Percentiles rank a stretch among this genome's conserved stretches.
Evolutionary conservation across 352 stramenopile genomes (phyloP).

Genomic region (Phytopythium delawarense): DNA sequence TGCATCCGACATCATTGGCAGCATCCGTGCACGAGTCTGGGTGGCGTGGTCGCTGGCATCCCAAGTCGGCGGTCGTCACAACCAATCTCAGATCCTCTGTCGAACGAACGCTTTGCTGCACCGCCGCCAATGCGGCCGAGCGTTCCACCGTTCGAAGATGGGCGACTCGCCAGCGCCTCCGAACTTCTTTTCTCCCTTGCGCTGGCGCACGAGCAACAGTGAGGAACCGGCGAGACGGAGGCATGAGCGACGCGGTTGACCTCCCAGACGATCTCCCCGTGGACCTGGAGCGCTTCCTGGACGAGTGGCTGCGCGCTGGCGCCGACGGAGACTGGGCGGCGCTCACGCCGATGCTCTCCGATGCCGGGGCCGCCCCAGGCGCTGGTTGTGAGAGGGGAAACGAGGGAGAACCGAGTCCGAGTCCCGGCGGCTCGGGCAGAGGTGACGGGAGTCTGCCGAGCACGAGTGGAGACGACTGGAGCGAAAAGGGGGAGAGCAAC

Average conservation of each 20-base stretch:
- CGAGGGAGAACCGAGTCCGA: too few relatives aligned
- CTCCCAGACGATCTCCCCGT: not conserved
- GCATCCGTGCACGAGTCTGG: too few relatives aligned
- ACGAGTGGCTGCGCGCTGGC: not conserved
- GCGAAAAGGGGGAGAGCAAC: not conserved
- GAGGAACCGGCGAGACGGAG: not conserved
- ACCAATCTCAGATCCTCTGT: too few relatives aligned
- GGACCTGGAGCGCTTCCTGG: not conserved
- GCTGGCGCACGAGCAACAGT: not conserved
- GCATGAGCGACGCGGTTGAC: not conserved
- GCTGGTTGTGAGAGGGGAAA: too few relatives aligned
- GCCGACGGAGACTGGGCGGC: not conserved
- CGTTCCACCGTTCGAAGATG: too few relatives aligned
- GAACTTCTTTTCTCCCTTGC: not conserved
- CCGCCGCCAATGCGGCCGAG: too few relatives aligned
- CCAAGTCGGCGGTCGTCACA: too few relatives aligned
- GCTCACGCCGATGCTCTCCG: not conserved
- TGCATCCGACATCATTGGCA: too few relatives aligned
- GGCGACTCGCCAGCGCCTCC: too few relatives aligned
- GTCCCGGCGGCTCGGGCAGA: not conserved
- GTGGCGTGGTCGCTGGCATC: too few relatives aligned
- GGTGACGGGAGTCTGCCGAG: not conserved
- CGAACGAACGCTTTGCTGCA: too few relatives aligned
- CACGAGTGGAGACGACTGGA: not conserved
- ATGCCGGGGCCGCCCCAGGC: too few relatives aligned